Evolutionary conservation across 2,329 filamentous ascomycete genomes (phyloP), one percentile per base, ranked within the genome.

Genomic region (Basipetospora chlamydospora): DNA sequence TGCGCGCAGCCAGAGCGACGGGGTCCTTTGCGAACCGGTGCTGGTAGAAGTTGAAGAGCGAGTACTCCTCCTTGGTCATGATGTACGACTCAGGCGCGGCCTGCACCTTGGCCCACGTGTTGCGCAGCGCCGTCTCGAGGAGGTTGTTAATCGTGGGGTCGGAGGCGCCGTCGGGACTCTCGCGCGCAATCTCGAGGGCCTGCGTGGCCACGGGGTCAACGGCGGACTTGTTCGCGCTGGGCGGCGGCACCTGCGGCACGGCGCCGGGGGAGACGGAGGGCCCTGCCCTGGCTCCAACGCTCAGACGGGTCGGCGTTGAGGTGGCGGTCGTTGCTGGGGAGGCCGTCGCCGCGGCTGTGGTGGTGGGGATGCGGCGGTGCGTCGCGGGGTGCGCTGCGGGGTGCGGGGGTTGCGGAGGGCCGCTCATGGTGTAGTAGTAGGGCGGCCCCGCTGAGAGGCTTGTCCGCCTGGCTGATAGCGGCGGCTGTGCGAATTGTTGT

Each of bases 41-140:
- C 43, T 81, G 77, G 55, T 80, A 88, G 56, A 79, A 88, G 62
- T 90, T 92, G 71, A 92, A 86, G 41, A 92, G 67, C 38, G 81
- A 74, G 49, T 90, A 92, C 58, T 93, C 84, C 55, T 84, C 75
- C 43, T 69, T 64, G 23, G 64, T 74, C 62, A 92, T 75, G 44
- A 90, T 57, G 55, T 88, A 92, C n/a, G 64, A 63, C 35, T 70
- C 58, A 2, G 80, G 80, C 22, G 77, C 61, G 3, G 64, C 61
- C 47, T 76, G 59, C 39, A 92, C 67, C 46, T 73, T 77, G 29
- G 51, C 52, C 81, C 82, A 88, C 43, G 87, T 71, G 43, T 70
- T 62, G 2, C 58, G 50, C 34, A 85, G 60, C 21, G 72, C 77
- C 35, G 54, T 54, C 51, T 86, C 77, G 26, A 93, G 73, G 39